Conservation (phyloP, 306 rosid genomes). For the Erythrophleum fordii region DNA sequence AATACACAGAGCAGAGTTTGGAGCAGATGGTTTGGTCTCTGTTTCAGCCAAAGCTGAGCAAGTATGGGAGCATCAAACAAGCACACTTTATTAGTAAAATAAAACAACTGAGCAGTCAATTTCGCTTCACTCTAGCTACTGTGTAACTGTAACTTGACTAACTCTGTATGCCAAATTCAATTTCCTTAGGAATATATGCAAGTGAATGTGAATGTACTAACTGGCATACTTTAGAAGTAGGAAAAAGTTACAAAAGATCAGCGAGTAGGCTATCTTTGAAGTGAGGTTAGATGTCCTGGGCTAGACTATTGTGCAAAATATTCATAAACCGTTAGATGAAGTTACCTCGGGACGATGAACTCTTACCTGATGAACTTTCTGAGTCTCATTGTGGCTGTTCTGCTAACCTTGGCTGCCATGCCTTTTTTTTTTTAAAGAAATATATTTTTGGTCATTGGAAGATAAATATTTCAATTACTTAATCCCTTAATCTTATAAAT, state of each 20-base stretch:
- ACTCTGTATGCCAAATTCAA: constrained; percentile 35
- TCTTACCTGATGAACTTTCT: background rate
- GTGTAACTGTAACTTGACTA: constrained; percentile 18
- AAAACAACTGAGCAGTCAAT: constrained; percentile 51
- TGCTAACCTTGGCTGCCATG: background rate
- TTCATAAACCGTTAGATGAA: background rate
- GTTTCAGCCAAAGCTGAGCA: constrained; percentile 56
- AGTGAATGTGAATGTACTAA: constrained; percentile 16
- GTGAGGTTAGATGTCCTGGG: background rate
- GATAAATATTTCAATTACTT: no score
- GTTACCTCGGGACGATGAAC: background rate
- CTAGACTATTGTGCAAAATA: background rate
- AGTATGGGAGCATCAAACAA: constrained; percentile 46
- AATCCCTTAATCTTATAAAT: no score
- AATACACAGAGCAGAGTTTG: constrained; percentile 56
- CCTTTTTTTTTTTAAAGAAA: background rate
- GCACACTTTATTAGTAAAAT: constrained; percentile 52
- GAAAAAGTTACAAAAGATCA: background rate
- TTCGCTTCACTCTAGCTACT: constrained; percentile 52
- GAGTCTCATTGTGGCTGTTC: background rate
- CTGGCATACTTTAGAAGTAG: background rate
- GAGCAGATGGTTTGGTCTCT: constrained; percentile 64
- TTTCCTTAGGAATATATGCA: background rate
- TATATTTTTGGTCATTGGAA: no score
- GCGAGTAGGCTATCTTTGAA: background rate